These are phyloP conservation scores for Dactylonectria estremocensis DNA, from an alignment of 2,329 filamentous ascomycete genomes.

Conservation along the genomic window DNA sequence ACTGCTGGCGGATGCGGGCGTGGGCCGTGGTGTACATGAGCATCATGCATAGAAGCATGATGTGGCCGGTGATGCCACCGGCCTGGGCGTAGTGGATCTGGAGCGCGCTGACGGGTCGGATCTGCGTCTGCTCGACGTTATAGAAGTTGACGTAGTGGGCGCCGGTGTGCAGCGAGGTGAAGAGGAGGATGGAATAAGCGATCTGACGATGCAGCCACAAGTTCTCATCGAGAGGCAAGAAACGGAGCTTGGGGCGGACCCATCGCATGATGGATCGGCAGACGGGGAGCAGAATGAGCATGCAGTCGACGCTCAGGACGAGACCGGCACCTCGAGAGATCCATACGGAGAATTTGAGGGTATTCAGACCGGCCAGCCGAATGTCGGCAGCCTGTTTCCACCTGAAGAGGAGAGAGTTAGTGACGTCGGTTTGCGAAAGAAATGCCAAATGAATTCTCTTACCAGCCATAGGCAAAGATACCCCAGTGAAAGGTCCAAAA, in stretches of 20 bases:
- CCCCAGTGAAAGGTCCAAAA: constrained; percentile 86
- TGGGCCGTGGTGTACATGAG: constrained; percentile 98
- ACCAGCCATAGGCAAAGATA: constrained; percentile 91
- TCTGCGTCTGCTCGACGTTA: constrained; percentile 90
- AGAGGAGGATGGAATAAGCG: constrained; percentile 90
- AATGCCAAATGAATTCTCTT: constrained; percentile 41
- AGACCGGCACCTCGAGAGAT: constrained; percentile 94
- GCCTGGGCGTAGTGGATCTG: constrained; percentile 93
- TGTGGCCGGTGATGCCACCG: constrained; percentile 93
- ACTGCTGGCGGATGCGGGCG: constrained; percentile 93
- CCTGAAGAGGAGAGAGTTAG: constrained; percentile 64
- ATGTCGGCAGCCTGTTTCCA: constrained; percentile 80
- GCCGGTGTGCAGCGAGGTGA: constrained; percentile 81
- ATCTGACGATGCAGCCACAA: constrained; percentile 97
- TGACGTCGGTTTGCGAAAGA: not conserved
- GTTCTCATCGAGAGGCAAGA: constrained; percentile 94
- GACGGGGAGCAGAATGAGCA: constrained; percentile 93
- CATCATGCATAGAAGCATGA: constrained; percentile 99
- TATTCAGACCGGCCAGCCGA: constrained; percentile 84
- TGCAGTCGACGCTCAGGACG: constrained; percentile 85
- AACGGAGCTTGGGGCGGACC: constrained; percentile 88
- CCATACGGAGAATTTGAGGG: constrained; percentile 91
- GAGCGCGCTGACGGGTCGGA: constrained; percentile 84
- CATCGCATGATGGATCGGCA: constrained; percentile 91
- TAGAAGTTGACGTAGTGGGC: constrained; percentile 99